Percentiles rank a stretch among this genome's conserved stretches.
Evolutionary conservation across 163 green algal species (phyloP).

Genomic region (Chloroidium sp.): DNA sequence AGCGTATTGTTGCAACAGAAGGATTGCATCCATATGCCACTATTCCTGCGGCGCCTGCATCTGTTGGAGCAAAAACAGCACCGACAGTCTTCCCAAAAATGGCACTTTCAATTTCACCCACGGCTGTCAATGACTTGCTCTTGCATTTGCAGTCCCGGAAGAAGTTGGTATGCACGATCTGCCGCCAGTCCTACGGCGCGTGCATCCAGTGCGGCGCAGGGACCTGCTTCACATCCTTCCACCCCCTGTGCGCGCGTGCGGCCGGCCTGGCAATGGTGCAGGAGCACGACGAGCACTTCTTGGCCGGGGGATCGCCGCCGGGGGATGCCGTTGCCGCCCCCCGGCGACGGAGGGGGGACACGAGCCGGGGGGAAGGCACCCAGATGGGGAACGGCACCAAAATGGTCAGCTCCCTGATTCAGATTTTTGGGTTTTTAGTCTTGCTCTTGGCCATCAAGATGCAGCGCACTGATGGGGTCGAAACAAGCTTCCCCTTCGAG

Average conservation of each 20-base stretch:
- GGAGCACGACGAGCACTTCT: constrained; percentile 3
- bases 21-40: too few relatives aligned
- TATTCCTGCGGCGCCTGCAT: too few relatives aligned
- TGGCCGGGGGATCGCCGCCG: background rate
- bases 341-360: background rate
- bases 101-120: too few relatives aligned
- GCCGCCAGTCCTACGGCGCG: constrained; percentile 36
- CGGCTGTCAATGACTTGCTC: background rate
- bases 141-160: constrained; percentile 16
- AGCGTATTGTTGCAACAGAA: too few relatives aligned
- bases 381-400: background rate
- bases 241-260: constrained; percentile 38
- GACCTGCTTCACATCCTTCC: constrained; percentile 37
- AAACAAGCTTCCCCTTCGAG: too few relatives aligned
- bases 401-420: background rate
- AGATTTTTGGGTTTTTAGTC: too few relatives aligned
- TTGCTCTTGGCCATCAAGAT: background rate
- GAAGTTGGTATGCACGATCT: constrained; percentile 37
- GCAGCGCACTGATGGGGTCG: background rate
- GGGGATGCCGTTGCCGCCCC: background rate
- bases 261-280: constrained; percentile 19
- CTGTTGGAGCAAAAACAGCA: too few relatives aligned
- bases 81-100: too few relatives aligned
- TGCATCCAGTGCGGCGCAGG: constrained; percentile 35
- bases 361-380: background rate